A percentile compares a stretch with the other conserved stretches of the same genome.
Conservation (phyloP, 495 filamentous ascomycete species). For the Hypomontagnella submonticulosa region DNA sequence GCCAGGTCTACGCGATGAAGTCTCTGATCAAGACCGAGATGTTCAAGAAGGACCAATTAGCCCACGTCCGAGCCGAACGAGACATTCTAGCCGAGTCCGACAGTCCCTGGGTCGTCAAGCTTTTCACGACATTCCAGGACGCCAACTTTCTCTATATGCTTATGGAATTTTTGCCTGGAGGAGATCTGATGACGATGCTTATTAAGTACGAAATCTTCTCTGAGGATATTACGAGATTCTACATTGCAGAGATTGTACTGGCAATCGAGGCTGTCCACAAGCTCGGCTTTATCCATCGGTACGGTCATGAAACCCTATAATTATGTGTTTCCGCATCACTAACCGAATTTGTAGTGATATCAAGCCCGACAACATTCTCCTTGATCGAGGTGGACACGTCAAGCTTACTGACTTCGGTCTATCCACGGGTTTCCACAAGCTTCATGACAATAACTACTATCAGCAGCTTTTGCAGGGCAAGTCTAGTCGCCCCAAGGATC, state of each 20-base stretch:
- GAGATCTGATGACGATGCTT: constrained; percentile 99
- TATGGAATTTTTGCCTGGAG: constrained; percentile 98
- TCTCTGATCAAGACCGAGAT: constrained; percentile 98
- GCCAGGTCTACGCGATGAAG: constrained; percentile 98
- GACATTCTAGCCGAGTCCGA: constrained; percentile 98
- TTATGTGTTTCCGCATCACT: constrained; percentile 7
- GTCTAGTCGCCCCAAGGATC: constrained; percentile 78
- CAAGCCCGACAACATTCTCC: constrained; percentile 98
- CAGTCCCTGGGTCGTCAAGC: constrained; percentile 98
- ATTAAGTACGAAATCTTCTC: constrained; percentile 99
- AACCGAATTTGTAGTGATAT: constrained; percentile 76
- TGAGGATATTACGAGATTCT: constrained; percentile 98
- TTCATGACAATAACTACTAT: constrained; percentile 98
- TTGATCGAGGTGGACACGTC: constrained; percentile 94
- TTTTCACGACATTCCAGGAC: constrained; percentile 98
- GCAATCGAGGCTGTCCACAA: constrained; percentile 98
- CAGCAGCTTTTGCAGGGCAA: constrained; percentile 89
- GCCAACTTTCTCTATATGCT: constrained; percentile 95
- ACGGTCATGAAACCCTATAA: constrained; percentile 46
- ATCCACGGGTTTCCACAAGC: constrained; percentile 96
- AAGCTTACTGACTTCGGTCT: constrained; percentile 99
- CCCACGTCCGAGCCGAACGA: constrained; percentile 97
- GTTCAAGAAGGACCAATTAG: constrained; percentile 99
- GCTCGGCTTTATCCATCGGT: constrained; percentile 98
- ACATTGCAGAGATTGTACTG: constrained; percentile 97